phyloP scores from a whole-genome alignment of 805 yeast genomes.

The Metschnikowia henanensis region DNA sequence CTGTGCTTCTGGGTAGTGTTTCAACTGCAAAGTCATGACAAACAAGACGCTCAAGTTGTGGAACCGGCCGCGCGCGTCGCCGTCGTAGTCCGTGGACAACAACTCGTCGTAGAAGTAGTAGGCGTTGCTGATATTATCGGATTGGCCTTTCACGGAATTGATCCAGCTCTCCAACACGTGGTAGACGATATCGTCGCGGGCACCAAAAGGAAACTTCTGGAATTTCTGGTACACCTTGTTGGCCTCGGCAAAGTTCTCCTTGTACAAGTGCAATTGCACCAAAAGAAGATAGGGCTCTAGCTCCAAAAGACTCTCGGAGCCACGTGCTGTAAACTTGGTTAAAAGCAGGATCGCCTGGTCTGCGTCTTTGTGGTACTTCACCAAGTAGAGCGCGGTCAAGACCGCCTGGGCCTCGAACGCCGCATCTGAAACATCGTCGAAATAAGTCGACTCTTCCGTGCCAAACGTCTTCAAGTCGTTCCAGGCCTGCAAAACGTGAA shows the following conservation, averaged over 20 bases:
- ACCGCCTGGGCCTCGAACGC: slow-evolving; percentile 42
- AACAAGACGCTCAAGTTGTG: slow-evolving; percentile 56
- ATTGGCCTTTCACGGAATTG: slow-evolving; percentile 37
- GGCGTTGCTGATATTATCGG: slow-evolving; percentile 41
- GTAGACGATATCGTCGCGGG: slow-evolving; percentile 67
- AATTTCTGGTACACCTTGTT: slow-evolving; percentile 32
- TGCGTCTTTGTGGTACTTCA: slow-evolving; percentile 34
- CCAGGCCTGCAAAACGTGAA: slow-evolving; percentile 42
- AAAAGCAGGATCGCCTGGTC: slow-evolving; percentile 38
- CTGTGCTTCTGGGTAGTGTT: slow-evolving; percentile 79
- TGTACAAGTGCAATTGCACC: slow-evolving; percentile 39
- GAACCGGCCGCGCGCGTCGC: slow-evolving; percentile 35
- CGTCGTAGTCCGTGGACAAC: slow-evolving; percentile 48
- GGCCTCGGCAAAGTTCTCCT: slow-evolving; percentile 38
- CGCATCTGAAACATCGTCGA: slow-evolving; percentile 38
- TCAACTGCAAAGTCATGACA: slow-evolving; percentile 74
- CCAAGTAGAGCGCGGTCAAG: slow-evolving; percentile 39
- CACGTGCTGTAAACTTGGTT: slow-evolving; percentile 24
- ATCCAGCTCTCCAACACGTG: slow-evolving; percentile 80
- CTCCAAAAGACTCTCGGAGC: slow-evolving; percentile 25
- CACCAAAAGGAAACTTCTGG: slow-evolving; percentile 32
- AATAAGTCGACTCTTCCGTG: slow-evolving; percentile 42
- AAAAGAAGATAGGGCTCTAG: slow-evolving; percentile 43
- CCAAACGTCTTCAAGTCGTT: slow-evolving; percentile 44
- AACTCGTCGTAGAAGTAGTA: slow-evolving; percentile 80